phyloP scores from a whole-genome alignment of 305 asterid species.

The Solanum chacoense region DNA sequence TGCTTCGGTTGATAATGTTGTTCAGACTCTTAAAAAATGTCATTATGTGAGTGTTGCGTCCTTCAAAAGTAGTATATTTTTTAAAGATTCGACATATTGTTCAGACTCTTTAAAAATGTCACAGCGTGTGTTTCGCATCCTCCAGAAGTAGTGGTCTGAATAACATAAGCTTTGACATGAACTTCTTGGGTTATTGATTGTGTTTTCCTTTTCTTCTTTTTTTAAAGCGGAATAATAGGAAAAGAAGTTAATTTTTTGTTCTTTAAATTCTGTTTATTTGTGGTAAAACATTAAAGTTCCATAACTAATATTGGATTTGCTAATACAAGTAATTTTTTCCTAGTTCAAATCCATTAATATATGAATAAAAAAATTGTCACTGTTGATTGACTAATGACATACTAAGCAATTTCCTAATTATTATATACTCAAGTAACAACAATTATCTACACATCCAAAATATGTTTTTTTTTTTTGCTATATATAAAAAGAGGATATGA shows the following conservation, averaged over 20 bases:
- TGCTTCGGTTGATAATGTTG: background rate
- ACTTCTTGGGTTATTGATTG: background rate
- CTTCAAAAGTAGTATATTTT: background rate
- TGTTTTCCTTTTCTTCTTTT: background rate
- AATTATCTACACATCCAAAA: background rate
- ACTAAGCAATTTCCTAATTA: background rate
- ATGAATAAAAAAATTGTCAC: background rate
- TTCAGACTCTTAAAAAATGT: background rate
- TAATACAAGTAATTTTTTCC: too few species aligned
- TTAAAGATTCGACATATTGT: background rate
- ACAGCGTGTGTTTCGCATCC: accelerated
- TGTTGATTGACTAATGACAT: background rate
- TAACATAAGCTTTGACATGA: background rate
- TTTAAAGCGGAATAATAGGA: background rate
- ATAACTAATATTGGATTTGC: background rate
- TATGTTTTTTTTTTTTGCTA: background rate
- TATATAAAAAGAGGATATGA: background rate
- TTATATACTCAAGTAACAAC: background rate
- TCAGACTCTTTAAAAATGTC: background rate
- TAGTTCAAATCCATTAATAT: background rate
- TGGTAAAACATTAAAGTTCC: background rate
- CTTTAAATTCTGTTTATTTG: background rate
- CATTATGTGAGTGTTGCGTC: accelerated
- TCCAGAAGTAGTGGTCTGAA: background rate
- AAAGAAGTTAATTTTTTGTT: background rate